Percentiles rank a stretch among this genome's conserved stretches.
Conservation (phyloP, 1,284 basidiomycete genomes). For the Earliella scabrosa region DNA sequence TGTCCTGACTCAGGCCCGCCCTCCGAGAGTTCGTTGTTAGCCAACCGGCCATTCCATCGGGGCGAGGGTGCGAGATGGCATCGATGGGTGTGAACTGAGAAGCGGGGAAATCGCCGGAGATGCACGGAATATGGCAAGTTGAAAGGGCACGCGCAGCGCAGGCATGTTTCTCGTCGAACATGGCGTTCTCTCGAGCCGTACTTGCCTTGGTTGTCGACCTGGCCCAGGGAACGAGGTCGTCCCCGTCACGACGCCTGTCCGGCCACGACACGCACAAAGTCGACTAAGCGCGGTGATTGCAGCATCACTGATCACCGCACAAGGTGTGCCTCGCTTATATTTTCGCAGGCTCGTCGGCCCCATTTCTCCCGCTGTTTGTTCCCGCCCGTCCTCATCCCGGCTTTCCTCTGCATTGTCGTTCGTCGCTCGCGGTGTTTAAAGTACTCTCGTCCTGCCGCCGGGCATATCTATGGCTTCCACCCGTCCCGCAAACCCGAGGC, state of each 20-base stretch:
- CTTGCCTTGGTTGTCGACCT: conserved; percentile 19
- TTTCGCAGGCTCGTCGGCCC: conserved; percentile 19
- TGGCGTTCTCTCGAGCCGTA: conserved; percentile 9
- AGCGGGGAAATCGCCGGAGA: conserved; percentile 4
- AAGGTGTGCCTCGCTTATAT: conserved; percentile 23
- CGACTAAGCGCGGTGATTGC: conserved; percentile 14
- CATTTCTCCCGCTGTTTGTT: conserved; percentile 17
- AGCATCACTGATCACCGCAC: conserved; percentile 22
- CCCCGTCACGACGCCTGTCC: background rate
- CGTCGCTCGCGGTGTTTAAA: conserved; percentile 8
- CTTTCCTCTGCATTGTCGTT: background rate
- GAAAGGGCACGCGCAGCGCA: conserved; percentile 11
- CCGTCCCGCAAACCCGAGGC: conserved; percentile 35
- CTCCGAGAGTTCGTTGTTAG: conserved; percentile 2
- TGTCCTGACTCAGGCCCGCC: conserved; percentile 7
- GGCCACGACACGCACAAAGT: conserved; percentile 1
- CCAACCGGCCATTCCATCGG: background rate
- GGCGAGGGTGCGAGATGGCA: conserved; percentile 6
- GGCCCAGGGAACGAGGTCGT: conserved; percentile 8
- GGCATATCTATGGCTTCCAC: conserved; percentile 23
- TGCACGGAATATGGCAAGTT: conserved; percentile 7
- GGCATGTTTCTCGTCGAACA: background rate
- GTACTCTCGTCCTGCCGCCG: conserved; percentile 5
- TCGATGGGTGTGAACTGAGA: conserved; percentile 22
- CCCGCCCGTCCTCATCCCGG: background rate